Conservation (phyloP, 192 early-diverging fungal species). For the Linnemannia hyalina region DNA sequence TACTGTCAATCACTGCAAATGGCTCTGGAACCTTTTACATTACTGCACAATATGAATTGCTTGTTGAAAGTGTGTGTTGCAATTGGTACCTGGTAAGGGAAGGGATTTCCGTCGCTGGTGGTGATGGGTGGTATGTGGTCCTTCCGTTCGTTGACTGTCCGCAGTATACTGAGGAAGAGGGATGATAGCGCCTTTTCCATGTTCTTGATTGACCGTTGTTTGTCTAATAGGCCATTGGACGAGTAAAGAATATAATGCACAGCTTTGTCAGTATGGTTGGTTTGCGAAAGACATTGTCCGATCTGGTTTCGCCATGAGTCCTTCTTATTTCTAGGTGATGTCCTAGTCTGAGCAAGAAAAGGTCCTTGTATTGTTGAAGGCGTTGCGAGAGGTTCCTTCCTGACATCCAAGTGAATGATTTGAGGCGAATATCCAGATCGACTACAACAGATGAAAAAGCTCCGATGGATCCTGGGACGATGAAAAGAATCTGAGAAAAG, state of each 20-base stretch:
- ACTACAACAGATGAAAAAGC: too few relatives aligned
- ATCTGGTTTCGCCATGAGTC: neutral
- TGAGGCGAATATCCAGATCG: too few relatives aligned
- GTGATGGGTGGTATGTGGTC: constrained; percentile 77
- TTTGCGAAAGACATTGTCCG: neutral
- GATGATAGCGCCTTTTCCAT: constrained; percentile 61
- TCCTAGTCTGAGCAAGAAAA: too few relatives aligned
- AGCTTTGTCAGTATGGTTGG: neutral
- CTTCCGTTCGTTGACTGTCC: constrained; percentile 72
- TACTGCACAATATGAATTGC: too few relatives aligned
- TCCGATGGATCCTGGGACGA: too few relatives aligned
- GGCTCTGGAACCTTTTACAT: too few relatives aligned
- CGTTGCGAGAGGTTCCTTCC: too few relatives aligned
- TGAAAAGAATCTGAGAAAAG: neutral
- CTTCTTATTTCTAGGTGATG: too few relatives aligned
- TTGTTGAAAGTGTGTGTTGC: too few relatives aligned
- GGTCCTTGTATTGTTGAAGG: too few relatives aligned
- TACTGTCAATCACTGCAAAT: neutral
- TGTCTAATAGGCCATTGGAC: constrained; percentile 47
- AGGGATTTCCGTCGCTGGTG: constrained; percentile 68
- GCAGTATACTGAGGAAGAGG: constrained; percentile 63
- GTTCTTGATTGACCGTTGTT: constrained; percentile 56
- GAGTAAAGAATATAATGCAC: neutral
- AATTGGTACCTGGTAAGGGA: constrained; percentile 68
- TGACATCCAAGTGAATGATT: too few relatives aligned